These are phyloP conservation scores for Eutrema salsugineum DNA, from an alignment of 441 rosid genomes.

Conservation along the genomic window DNA sequence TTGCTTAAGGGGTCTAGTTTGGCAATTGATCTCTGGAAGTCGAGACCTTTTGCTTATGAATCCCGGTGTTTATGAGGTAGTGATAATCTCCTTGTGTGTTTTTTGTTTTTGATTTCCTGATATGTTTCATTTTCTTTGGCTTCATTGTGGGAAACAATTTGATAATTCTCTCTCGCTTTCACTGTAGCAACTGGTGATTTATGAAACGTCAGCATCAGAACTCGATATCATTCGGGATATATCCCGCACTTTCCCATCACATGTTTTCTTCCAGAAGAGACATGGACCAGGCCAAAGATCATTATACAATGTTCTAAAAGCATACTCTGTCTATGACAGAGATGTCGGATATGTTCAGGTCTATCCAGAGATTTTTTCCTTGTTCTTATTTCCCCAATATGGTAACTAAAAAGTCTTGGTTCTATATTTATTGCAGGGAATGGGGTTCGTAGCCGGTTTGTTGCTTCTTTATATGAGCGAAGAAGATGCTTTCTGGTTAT, in stretches of 20 bases:
- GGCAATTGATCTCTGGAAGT: conserved; percentile 98
- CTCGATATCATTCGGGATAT: conserved; percentile 92
- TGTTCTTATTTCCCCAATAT: too few species aligned
- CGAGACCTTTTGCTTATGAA: conserved; percentile 93
- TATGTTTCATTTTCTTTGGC: not conserved
- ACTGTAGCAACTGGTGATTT: conserved; percentile 82
- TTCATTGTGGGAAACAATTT: not conserved
- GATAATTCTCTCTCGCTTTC: conserved; percentile 3
- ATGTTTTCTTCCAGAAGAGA: conserved; percentile 96
- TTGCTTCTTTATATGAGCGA: conserved; percentile 97
- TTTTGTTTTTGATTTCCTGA: conserved; percentile 3
- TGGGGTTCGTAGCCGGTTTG: conserved; percentile 93
- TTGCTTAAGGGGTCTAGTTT: conserved; percentile 97
- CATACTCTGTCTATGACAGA: conserved; percentile 92
- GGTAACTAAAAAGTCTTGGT: conserved; percentile 1
- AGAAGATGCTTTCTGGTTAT: conserved; percentile 96
- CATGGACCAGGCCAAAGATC: conserved; percentile 99
- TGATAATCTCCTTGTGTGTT: not conserved
- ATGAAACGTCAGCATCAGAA: conserved; percentile 92
- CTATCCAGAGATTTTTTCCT: not conserved
- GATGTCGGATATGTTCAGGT: conserved; percentile 99
- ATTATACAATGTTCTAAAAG: conserved; percentile 91
- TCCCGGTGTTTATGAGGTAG: conserved; percentile 92
- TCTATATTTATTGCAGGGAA: conserved; percentile 57
- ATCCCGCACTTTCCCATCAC: conserved; percentile 93